phyloP scores from a whole-genome alignment of 1,284 basidiomycete genomes.

The Rhizopogon hawkerae region DNA sequence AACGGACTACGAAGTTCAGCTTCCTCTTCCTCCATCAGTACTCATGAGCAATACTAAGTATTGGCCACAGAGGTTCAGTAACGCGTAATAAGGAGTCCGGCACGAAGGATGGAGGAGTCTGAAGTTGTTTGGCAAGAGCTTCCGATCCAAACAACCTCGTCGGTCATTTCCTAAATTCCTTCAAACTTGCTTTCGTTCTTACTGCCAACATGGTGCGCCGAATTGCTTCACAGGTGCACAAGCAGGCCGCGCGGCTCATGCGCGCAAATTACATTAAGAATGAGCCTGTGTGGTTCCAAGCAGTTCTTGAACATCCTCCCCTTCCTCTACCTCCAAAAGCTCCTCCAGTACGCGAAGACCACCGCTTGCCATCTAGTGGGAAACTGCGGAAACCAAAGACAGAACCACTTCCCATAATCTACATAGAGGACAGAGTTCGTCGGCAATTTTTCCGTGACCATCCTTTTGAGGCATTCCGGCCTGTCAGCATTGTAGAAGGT shows the following conservation, averaged over 20 bases:
- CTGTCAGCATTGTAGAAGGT: slow-evolving; percentile 71
- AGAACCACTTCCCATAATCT: slow-evolving; percentile 60
- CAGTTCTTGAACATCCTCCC: slow-evolving; percentile 84
- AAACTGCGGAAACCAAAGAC: slow-evolving; percentile 40
- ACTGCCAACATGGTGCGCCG: slow-evolving; percentile 63
- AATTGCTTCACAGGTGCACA: slow-evolving; percentile 83
- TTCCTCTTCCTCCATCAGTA: slow-evolving; percentile 47
- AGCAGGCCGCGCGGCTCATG: slow-evolving; percentile 79
- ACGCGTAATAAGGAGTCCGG: neutral
- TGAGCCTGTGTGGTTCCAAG: slow-evolving; percentile 80
- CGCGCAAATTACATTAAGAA: slow-evolving; percentile 58
- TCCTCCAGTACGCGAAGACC: slow-evolving; percentile 47
- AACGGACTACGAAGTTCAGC: slow-evolving; percentile 73
- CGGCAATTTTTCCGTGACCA: slow-evolving; percentile 93
- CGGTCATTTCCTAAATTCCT: neutral
- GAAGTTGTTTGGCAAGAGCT: slow-evolving; percentile 2
- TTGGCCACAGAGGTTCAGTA: neutral
- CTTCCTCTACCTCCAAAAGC: slow-evolving; percentile 74
- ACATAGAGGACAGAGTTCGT: slow-evolving; percentile 81
- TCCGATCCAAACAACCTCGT: slow-evolving; percentile 1
- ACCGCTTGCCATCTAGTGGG: slow-evolving; percentile 33
- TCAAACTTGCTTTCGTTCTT: neutral
- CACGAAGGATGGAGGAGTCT: neutral
- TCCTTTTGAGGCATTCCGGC: slow-evolving; percentile 90
- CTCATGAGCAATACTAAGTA: neutral